Percentiles rank a stretch among this genome's conserved stretches.
Conservation (phyloP, 805 yeast species). For the Yarrowia deformans region DNA sequence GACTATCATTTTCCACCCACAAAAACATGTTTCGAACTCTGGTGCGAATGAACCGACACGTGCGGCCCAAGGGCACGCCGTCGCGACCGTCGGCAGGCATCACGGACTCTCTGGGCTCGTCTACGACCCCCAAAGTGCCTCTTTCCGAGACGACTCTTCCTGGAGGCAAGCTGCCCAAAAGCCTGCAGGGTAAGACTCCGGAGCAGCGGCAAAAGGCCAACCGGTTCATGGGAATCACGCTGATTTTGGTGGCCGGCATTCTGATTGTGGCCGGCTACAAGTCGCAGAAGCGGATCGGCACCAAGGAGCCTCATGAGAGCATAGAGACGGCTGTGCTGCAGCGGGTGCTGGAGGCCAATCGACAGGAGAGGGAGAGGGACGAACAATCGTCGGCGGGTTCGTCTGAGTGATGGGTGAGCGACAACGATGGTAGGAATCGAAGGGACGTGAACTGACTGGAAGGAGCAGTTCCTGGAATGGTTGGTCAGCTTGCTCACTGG, state of each 20-base stretch:
- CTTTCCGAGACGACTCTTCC: constrained; percentile 33
- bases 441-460: no score
- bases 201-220: constrained; percentile 31
- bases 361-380: constrained; percentile 6
- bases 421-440: neutral
- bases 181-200: constrained; percentile 15
- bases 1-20: neutral
- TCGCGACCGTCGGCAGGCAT: neutral
- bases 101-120: constrained; percentile 21
- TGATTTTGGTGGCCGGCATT: constrained; percentile 20
- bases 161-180: constrained; percentile 17
- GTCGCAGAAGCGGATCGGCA: constrained; percentile 20
- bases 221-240: constrained; percentile 31
- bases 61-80: constrained; percentile 23
- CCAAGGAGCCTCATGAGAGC: constrained; percentile 20
- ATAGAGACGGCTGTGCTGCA: constrained; percentile 32
- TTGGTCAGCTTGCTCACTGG: no score
- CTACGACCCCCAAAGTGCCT: constrained; percentile 6
- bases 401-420: neutral
- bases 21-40: constrained; percentile 19
- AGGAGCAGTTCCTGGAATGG: no score
- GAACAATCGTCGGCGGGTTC: no score
- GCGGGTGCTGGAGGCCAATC: constrained; percentile 14
- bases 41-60: constrained; percentile 31
- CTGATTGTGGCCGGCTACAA: constrained; percentile 16